Evolutionary conservation across 1,139 yeast genomes (phyloP).

Genomic region (Suhomyces yuchorum): DNA sequence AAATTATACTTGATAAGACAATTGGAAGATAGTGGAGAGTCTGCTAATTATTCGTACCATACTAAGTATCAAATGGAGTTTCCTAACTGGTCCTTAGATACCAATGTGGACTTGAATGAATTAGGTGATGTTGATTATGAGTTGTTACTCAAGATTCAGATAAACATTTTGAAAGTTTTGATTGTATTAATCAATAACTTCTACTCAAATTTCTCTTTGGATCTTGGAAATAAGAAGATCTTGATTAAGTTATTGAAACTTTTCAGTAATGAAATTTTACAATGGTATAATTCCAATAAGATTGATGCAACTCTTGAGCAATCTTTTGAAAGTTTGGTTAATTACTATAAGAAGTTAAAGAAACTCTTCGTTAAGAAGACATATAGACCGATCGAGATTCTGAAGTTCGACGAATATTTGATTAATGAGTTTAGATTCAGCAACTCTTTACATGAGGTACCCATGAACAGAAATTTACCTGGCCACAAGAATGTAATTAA

Average conservation of each 20-base stretch:
- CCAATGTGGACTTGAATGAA: constrained; percentile 36
- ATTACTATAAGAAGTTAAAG: constrained; percentile 67
- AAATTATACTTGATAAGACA: constrained; percentile 16
- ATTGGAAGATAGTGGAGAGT: constrained; percentile 6
- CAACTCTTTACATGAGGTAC: constrained; percentile 48
- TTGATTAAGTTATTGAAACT: constrained; percentile 68
- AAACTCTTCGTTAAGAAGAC: constrained; percentile 75
- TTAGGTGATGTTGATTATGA: constrained; percentile 54
- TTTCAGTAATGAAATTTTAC: constrained; percentile 69
- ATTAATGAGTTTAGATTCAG: constrained; percentile 43
- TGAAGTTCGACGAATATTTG: constrained; percentile 43
- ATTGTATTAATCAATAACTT: constrained; percentile 72
- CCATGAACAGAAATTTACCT: constrained; percentile 51
- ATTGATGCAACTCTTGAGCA: constrained; percentile 44
- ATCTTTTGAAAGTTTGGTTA: constrained; percentile 53
- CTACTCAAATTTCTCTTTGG: constrained; percentile 75
- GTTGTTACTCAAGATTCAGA: constrained; percentile 70
- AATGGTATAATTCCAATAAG: constrained; percentile 65
- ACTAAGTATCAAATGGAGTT: constrained; percentile 26
- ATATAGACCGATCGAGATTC: constrained; percentile 64
- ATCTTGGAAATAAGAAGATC: constrained; percentile 58
- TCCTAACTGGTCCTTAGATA: constrained; percentile 58
- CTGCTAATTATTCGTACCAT: constrained; percentile 3
- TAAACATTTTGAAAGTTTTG: constrained; percentile 79
- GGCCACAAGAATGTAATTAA: constrained; percentile 47